phyloP scores from a whole-genome alignment of 2,329 filamentous ascomycete species.

The Microcera coccophila region DNA sequence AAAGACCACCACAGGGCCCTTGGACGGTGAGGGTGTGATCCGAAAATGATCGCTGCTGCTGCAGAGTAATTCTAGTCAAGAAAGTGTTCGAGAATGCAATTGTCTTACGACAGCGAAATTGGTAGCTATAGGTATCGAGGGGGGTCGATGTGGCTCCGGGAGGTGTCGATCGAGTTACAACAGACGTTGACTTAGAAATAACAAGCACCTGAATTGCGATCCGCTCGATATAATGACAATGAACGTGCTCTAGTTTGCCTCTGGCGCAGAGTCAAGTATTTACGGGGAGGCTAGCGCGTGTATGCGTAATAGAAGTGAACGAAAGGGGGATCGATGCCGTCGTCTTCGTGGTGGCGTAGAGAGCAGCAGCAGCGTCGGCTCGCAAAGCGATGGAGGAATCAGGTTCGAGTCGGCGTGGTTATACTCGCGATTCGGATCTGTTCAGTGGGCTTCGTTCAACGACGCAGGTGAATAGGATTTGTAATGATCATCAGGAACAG shows the following conservation, averaged over 20 bases:
- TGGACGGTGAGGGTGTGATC: slow-evolving; percentile 18
- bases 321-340: slow-evolving; percentile 1
- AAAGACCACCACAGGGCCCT: slow-evolving; percentile 23
- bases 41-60: slow-evolving; percentile 10
- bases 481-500: slow-evolving; percentile 2
- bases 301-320: background rate
- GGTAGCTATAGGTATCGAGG: too few species aligned
- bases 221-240: background rate
- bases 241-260: background rate
- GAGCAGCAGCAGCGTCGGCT: too few species aligned
- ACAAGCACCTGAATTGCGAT: background rate
- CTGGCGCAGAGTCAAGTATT: too few species aligned
- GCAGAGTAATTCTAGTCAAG: too few species aligned
- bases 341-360: too few species aligned
- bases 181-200: too few species aligned
- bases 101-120: background rate
- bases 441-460: too few species aligned
- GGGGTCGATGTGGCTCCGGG: slow-evolving; percentile 12
- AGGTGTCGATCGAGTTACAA: slow-evolving; percentile 7
- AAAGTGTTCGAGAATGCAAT: too few species aligned
- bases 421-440: too few species aligned
- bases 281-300: background rate
- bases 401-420: background rate
- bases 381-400: slow-evolving; percentile 11
- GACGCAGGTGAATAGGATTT: slow-evolving; percentile 7